Base-by-base conservation (phyloP, 2,329 filamentous ascomycete species). In the Claviceps africana region DNA sequence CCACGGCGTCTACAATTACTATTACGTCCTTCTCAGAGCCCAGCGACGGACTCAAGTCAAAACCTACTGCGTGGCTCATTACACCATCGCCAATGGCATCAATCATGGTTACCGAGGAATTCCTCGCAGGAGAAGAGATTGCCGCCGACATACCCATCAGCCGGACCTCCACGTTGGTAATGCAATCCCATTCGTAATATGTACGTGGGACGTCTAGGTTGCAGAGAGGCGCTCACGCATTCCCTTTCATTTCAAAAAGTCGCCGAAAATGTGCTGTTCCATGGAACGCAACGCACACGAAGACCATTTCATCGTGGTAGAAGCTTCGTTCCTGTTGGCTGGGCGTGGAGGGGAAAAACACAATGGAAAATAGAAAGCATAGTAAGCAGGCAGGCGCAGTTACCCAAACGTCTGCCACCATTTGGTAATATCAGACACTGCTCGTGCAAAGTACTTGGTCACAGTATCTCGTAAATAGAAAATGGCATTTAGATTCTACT, bases 1-100 rank as follows among this genome's bases (percentile, higher is more conserved):
- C 59, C 2, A 58, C 60, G 47, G 58, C 58, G 42, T 59, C 59
- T 9, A 55, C 58, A 25, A 53, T 56, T n/a, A 58, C 59, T 0
- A 54, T 56, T 6, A 56, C 59, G 48, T 59, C 57, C 1, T 51
- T 56, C 17, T 54, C 54, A 3, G 56, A 58, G 33, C 51, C 55
- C 4, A 57, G 61, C 13, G 42, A 50, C 35, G 48, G 54, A 19
- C 45, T 25, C 28, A 54, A 56, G 31, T 52, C 51, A 47, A 63
- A 56, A 52, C 53, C 54, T 3, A 52, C 39, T 28, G 51, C 52
- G 17, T 55, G 39, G 47, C 47, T 53, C 44, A 56, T 53, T 48
- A 46, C 45, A 21, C 49, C 50, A 15, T 11, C 51, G 2, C 13
- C 42, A 11, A 28, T 21, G 3, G 25, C 43, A 9, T 17, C 40